Conservation (phyloP, 108 stramenopile genomes). For the Seminavis robusta region DNA sequence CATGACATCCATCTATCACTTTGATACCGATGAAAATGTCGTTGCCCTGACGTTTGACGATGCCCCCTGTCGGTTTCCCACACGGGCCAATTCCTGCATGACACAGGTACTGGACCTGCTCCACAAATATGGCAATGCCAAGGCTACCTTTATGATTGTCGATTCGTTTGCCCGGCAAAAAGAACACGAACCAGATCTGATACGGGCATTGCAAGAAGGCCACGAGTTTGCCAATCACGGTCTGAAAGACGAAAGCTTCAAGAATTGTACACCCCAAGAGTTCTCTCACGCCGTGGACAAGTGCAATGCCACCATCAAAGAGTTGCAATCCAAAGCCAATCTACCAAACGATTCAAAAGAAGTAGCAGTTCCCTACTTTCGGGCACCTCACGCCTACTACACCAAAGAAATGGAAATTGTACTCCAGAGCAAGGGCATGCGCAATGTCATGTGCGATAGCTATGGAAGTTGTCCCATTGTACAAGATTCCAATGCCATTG, state of each 20-base stretch:
- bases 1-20: too few relatives aligned
- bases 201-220: slow-evolving; percentile 17
- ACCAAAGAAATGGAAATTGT: slow-evolving; percentile 20
- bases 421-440: background rate
- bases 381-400: slow-evolving; percentile 19
- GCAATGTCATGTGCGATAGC: slow-evolving; percentile 25
- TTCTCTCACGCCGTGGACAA: slow-evolving; percentile 13
- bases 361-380: slow-evolving; percentile 11
- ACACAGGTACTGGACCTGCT: background rate
- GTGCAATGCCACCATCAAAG: slow-evolving; percentile 13
- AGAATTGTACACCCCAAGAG: background rate
- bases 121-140: slow-evolving; percentile 17
- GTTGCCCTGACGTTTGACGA: slow-evolving; percentile 4
- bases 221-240: slow-evolving; percentile 32
- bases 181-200: slow-evolving; percentile 11
- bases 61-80: slow-evolving; percentile 3
- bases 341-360: background rate
- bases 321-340: slow-evolving; percentile 8
- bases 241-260: slow-evolving; percentile 7
- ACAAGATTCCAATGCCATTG: slow-evolving; percentile 16
- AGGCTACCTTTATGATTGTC: slow-evolving; percentile 28
- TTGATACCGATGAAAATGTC: too few relatives aligned
- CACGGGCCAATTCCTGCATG: background rate
- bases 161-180: background rate
- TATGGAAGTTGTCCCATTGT: slow-evolving; percentile 22